Evolutionary conservation across 1,139 yeast species (phyloP), one percentile per base, ranked within the genome.

Genomic region (Taphrina pruni): DNA sequence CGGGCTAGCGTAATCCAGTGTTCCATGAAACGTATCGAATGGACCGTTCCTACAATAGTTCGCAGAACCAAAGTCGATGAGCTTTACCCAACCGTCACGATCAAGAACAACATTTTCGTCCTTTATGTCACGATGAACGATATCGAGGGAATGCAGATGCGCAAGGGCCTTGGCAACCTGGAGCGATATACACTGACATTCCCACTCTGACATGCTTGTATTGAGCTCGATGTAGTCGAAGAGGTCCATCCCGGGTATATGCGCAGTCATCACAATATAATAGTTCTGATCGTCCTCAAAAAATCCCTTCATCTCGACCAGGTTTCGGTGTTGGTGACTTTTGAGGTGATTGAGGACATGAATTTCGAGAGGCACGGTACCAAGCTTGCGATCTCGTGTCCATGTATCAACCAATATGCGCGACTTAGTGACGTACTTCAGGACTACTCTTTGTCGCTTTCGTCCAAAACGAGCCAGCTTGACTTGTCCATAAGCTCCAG

Each of bases 1-100:
- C 0, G 99, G 98, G 0, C 97, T 95, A 0, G 98, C 98, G 78
- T 93, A 94, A 78, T 94, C 98, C 54, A 94, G 87, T 0, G 99
- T 94, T 1, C 99, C 99, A 1, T 94, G 98, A 79, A 94, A 94
- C 11, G 93, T 97, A 75, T 93, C 97, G 79, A 93, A 94, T 2
- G 98, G 98, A 0, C 98, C 98, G 78, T 88, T 93, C 73, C 85
- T 86, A 32, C 87, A 85, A 78, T 91, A 90, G 0, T 97, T 97
- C 0, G 97, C 97, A 69, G 96, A 88, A 0, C 99, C 99, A 79
- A 92, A 94, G 79, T 94, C 99, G 76, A 94, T 94, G 71, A 94
- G 81, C 78, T 93, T 93, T 70, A 91, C 71, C 69, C 66, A 60
- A 35, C 69, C 69, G 26, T 54, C 21, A 14, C 87, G 36, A 75